Conservation (phyloP, 768 basidiomycete species). For the Podaxis pistillaris region DNA sequence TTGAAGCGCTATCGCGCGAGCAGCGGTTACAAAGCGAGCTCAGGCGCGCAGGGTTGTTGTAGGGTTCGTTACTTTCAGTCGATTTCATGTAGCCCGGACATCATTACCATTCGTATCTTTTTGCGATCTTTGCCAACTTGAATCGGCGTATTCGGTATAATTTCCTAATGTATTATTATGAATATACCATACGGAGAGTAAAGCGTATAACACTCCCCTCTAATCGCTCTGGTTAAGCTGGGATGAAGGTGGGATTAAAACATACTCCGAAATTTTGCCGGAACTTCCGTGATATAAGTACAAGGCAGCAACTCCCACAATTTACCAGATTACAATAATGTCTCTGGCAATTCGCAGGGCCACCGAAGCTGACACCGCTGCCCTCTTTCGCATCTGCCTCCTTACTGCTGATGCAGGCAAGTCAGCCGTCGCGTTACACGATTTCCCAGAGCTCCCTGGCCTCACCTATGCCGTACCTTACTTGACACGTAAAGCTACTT, state of each 20-base stretch:
- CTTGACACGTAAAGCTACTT: slow-evolving; percentile 62
- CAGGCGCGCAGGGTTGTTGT: slow-evolving; percentile 65
- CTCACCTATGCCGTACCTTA: slow-evolving; percentile 78
- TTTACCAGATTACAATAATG: slow-evolving; percentile 25
- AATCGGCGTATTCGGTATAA: not conserved
- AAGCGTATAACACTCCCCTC: not conserved
- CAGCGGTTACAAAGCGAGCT: slow-evolving; percentile 57
- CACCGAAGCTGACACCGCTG: slow-evolving; percentile 48
- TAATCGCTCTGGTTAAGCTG: not conserved
- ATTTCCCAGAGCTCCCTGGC: slow-evolving; percentile 63
- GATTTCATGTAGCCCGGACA: not conserved
- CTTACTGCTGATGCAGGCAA: slow-evolving; percentile 70
- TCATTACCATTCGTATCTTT: not conserved
- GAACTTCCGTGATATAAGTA: not conserved
- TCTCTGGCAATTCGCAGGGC: slow-evolving; percentile 47
- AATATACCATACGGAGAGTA: not conserved
- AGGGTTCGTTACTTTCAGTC: not conserved
- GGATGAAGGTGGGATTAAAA: not conserved
- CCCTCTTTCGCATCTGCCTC: slow-evolving; percentile 71
- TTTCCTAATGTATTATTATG: slow-evolving; percentile 4
- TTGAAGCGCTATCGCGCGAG: slow-evolving; percentile 51
- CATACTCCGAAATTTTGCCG: slow-evolving; percentile 1
- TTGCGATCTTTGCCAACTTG: not conserved
- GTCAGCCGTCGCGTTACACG: slow-evolving; percentile 62
- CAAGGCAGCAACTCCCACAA: not conserved